Percentiles rank a stretch among this genome's conserved stretches.
Evolutionary conservation across 805 yeast genomes (phyloP).

Genomic region (Metschnikowia dekortorum): DNA sequence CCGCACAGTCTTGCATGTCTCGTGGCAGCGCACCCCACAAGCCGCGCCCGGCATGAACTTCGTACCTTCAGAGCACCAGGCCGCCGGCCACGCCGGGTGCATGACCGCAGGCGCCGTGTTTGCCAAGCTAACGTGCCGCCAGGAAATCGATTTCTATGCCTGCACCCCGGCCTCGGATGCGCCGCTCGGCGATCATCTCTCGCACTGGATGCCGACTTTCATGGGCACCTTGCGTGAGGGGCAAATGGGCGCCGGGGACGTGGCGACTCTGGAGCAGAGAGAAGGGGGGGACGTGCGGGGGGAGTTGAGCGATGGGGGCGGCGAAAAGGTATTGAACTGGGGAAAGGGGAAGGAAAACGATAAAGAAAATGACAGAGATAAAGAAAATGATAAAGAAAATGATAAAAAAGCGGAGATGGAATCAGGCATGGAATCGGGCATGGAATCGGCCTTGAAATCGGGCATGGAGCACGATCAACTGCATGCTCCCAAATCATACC

Average conservation of each 20-base stretch:
- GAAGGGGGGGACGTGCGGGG: neutral
- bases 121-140: constrained; percentile 59
- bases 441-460: no score
- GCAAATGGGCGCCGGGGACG: neutral
- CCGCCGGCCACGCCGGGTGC: constrained; percentile 91
- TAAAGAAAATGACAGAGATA: neutral
- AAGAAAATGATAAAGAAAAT: neutral
- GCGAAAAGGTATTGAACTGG: neutral
- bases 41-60: constrained; percentile 9
- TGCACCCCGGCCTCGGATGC: constrained; percentile 20
- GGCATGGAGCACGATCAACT: no score
- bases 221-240: constrained; percentile 58
- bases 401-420: neutral
- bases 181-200: constrained; percentile 31
- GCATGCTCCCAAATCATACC: constrained; percentile 19
- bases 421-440: no score
- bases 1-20: no score
- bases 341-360: neutral
- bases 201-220: constrained; percentile 60
- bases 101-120: constrained; percentile 66
- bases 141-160: constrained; percentile 76
- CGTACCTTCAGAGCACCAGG: constrained; percentile 48
- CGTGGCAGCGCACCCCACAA: no score
- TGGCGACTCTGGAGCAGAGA: neutral
- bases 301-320: neutral